phyloP scores from a whole-genome alignment of 2,329 filamentous ascomycete species.

The Cladosporium phlei region DNA sequence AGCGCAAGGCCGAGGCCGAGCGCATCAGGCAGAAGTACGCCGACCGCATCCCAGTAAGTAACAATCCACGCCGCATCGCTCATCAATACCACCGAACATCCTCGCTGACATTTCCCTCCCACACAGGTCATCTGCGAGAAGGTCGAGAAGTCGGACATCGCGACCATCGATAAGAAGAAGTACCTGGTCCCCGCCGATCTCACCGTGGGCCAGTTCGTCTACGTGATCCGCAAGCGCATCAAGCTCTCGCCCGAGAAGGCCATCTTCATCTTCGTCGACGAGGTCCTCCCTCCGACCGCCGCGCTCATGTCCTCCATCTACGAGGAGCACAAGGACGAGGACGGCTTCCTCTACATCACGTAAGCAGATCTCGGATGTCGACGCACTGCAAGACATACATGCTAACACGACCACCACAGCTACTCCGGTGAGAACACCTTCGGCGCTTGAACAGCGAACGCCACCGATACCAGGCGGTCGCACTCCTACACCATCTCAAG shows the following conservation, averaged over 20 bases:
- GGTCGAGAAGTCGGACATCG: constrained; percentile 98
- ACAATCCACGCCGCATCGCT: constrained; percentile 9
- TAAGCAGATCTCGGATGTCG: constrained; percentile 41
- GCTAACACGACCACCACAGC: constrained; percentile 37
- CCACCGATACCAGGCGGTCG: constrained; percentile 11
- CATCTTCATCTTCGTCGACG: constrained; percentile 99
- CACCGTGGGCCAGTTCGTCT: constrained; percentile 98
- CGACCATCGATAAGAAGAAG: constrained; percentile 99
- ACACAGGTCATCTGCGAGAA: constrained; percentile 96
- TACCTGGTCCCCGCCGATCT: constrained; percentile 96
- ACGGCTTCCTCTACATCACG: constrained; percentile 97
- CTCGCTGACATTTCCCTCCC: neutral
- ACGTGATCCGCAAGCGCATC: constrained; percentile 99
- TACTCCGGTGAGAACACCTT: constrained; percentile 99
- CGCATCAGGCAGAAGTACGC: constrained; percentile 98
- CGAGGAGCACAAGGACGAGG: constrained; percentile 90
- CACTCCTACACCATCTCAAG: constrained; percentile 2
- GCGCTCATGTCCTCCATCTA: constrained; percentile 99
- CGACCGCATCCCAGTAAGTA: constrained; percentile 91
- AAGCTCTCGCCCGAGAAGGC: constrained; percentile 99
- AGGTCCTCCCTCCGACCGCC: constrained; percentile 91
- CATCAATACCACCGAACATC: neutral
- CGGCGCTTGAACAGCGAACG: constrained; percentile 44
- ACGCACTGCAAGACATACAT: neutral
- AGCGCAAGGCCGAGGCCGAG: constrained; percentile 99